Base-by-base conservation (phyloP, 176 grass and related monocot genomes). In the Rhynchospora pubera region DNA sequence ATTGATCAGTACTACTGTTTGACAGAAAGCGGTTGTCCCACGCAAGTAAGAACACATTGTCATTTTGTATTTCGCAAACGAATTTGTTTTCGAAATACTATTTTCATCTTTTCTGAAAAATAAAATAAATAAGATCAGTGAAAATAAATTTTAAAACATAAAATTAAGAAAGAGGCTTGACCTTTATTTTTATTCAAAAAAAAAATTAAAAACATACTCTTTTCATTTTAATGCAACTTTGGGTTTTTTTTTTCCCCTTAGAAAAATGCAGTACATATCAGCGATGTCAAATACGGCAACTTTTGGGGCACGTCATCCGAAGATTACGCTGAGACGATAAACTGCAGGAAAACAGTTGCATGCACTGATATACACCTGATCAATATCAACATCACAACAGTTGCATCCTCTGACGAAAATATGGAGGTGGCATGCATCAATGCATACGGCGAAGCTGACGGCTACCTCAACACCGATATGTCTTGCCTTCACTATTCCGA, bases 241-340 rank as follows among this genome's bases (percentile, higher is more conserved):
- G 63, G 16, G 0, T 16, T 56, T 23, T 63, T 63, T 26, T 24
- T n/a, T 69, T 55, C 13, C 3, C 61, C 74, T 53, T 34, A 88
- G 86, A 60, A 57, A 39, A 88, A 78, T 71, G 86, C 86, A 74
- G 86, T 88, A 44, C 43, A 88, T 39, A 84, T 88, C 39, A 88
- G 53, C 62, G n/a, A 84, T n/a, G 61, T 88, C 10, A 80, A 12
- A 63, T 88, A 84, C 47, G 64, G 47, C 16, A 24, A 84, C 15
- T 78, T 83, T 59, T 69, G n/a, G 45, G 81, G 86, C 9, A 88
- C 81, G 7, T 84, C 86, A 1, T 67, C 59, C 22, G 80, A 55
- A 19, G 12, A 51, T 18, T 18, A 61, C 21, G 82, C 82, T 3
- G 62, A 84, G 22, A 84, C 11, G 22, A 34, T 88, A 65, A 88